A percentile compares a stretch with the other conserved stretches of the same genome.
These are phyloP conservation scores for Phaffia australis DNA, from an alignment of 768 basidiomycete species.

Conservation along the genomic window DNA sequence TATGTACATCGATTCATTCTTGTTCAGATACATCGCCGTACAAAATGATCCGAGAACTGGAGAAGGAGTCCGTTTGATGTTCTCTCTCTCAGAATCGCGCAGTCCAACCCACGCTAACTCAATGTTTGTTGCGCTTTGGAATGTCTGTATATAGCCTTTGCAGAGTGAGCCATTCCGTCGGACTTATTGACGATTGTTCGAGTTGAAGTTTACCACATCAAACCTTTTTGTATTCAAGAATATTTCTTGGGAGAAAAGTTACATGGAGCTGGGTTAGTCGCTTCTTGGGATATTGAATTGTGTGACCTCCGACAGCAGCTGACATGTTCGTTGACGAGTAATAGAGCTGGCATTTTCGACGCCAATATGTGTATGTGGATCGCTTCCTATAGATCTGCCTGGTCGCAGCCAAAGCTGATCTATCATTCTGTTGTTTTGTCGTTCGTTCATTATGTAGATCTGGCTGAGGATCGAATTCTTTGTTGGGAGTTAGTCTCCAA, in stretches of 20 bases:
- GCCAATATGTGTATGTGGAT: slow-evolving; percentile 95
- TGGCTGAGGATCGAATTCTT: slow-evolving; percentile 64
- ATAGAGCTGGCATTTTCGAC: slow-evolving; percentile 80
- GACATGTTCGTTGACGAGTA: slow-evolving; percentile 45
- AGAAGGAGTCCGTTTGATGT: slow-evolving; percentile 60
- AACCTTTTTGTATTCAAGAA: slow-evolving; percentile 36
- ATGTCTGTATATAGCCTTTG: too few relatives aligned
- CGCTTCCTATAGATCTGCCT: slow-evolving; percentile 39
- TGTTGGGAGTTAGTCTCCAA: slow-evolving; percentile 99
- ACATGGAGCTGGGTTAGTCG: slow-evolving; percentile 41
- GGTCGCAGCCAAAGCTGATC: slow-evolving; percentile 41
- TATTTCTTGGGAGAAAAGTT: slow-evolving; percentile 97
- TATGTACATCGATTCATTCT: background rate
- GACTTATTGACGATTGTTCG: too few relatives aligned
- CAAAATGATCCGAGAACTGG: slow-evolving; percentile 39
- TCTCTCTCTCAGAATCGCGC: slow-evolving; percentile 68
- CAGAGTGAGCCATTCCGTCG: too few relatives aligned
- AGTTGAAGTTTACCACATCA: background rate
- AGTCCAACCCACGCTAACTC: slow-evolving; percentile 45
- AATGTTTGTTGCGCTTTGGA: too few relatives aligned
- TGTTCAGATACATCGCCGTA: slow-evolving; percentile 65
- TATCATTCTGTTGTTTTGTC: slow-evolving; percentile 47
- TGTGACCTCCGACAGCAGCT: slow-evolving; percentile 32
- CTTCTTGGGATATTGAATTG: background rate
- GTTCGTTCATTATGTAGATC: slow-evolving; percentile 64